Conservation (phyloP, 2,329 filamentous ascomycete species). For the Hypoxylon sp. region DNA sequence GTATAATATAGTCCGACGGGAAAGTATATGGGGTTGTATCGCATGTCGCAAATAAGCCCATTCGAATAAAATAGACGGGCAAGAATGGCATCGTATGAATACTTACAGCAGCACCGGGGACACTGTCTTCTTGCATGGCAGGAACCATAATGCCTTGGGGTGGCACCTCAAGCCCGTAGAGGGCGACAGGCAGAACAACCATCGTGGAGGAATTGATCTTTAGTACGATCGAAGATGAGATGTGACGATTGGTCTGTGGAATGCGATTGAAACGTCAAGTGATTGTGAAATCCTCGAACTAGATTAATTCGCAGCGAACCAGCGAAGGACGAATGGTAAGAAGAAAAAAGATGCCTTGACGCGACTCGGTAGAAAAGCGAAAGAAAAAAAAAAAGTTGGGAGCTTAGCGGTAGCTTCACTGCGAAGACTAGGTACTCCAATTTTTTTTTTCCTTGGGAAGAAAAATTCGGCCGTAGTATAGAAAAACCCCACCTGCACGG, state of each 20-base stretch:
- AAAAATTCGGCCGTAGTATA: conserved; percentile 41
- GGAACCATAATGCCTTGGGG: conserved; percentile 85
- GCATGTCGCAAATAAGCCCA: conserved; percentile 8
- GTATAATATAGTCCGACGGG: conserved; percentile 1
- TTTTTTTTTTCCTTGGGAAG: conserved; percentile 29
- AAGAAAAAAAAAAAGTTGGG: conserved; percentile 33
- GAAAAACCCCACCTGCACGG: conserved; percentile 43
- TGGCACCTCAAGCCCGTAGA: conserved; percentile 94
- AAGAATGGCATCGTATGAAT: not conserved
- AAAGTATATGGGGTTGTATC: conserved; percentile 4
- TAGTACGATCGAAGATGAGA: conserved; percentile 19
- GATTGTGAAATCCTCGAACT: not conserved
- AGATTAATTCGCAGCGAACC: conserved; percentile 9
- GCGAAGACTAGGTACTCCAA: conserved; percentile 25
- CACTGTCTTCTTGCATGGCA: conserved; percentile 72
- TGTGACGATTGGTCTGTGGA: conserved; percentile 2
- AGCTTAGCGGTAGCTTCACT: conserved; percentile 22
- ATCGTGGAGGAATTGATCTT: conserved; percentile 53
- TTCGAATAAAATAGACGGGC: not conserved
- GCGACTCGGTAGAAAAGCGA: conserved; percentile 34
- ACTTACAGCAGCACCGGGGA: conserved; percentile 82
- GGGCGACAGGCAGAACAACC: conserved; percentile 75
- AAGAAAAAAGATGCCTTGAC: conserved; percentile 21
- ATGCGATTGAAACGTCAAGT: conserved; percentile 7
- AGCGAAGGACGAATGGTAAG: conserved; percentile 17